These are phyloP conservation scores for Escallonia rubra DNA, from an alignment of 129 eudicot genomes.

Conservation along the genomic window DNA sequence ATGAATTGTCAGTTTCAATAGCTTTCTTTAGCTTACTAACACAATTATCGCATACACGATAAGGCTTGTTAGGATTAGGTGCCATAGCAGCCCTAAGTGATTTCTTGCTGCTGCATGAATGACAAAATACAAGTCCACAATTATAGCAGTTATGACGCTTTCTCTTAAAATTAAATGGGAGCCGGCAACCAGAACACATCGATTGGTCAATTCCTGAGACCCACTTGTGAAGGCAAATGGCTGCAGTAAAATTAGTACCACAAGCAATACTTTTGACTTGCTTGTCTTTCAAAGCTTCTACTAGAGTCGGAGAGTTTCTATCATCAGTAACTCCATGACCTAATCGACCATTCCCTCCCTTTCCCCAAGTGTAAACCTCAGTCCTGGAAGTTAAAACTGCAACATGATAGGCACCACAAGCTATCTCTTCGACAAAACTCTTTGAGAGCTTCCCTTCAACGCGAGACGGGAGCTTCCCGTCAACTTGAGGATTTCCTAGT, in stretches of 20 bases:
- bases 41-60: conserved; percentile 95
- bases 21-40: conserved; percentile 64
- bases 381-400: conserved; percentile 92
- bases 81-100: conserved; percentile 97
- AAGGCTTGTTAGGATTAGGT: conserved; percentile 88
- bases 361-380: conserved; percentile 98
- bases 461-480: conserved; percentile 74
- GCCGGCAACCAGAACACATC: conserved; percentile 95
- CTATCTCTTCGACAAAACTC: conserved; percentile 89
- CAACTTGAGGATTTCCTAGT: conserved; percentile 86
- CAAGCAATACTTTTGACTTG: conserved; percentile 93
- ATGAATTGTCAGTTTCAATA: conserved; percentile 45
- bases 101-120: conserved; percentile 96
- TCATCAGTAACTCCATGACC: conserved; percentile 94
- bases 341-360: conserved; percentile 87
- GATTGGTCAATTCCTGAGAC: conserved; percentile 95
- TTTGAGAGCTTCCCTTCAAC: conserved; percentile 79
- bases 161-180: conserved; percentile 90
- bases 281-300: conserved; percentile 84
- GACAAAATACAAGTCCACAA: conserved; percentile 95
- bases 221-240: conserved; percentile 97
- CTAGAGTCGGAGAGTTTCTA: conserved; percentile 66
- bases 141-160: conserved; percentile 95
- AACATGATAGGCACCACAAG: conserved; percentile 96
- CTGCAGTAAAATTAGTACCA: conserved; percentile 94